These are phyloP conservation scores for Globisporangium paroecandrum DNA, from an alignment of 352 stramenopile species.

Conservation along the genomic window DNA sequence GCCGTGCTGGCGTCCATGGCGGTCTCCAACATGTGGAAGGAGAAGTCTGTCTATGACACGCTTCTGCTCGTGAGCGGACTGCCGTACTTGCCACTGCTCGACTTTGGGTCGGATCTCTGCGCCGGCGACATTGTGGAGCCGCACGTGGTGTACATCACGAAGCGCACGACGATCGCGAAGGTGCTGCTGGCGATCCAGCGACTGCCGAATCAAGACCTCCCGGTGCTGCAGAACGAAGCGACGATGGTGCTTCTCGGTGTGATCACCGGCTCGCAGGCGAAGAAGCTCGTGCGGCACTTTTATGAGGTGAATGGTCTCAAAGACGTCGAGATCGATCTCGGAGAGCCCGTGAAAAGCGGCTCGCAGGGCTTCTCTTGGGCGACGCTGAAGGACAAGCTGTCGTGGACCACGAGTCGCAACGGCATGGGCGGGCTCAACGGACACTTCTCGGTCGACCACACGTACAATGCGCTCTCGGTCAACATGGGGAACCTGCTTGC, in stretches of 20 bases:
- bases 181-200: conserved; percentile 73
- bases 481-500: conserved; percentile 21
- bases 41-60: conserved; percentile 86
- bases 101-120: conserved; percentile 56
- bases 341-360: conserved; percentile 44
- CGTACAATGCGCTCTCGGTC: conserved; percentile 56
- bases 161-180: conserved; percentile 63
- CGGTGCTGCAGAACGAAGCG: conserved; percentile 62
- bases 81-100: conserved; percentile 81
- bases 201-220: conserved; percentile 68
- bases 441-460: conserved; percentile 58
- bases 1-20: conserved; percentile 65
- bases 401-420: conserved; percentile 26
- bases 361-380: conserved; percentile 47
- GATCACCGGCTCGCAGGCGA: conserved; percentile 51
- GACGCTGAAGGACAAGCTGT: conserved; percentile 59
- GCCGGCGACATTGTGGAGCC: conserved; percentile 71
- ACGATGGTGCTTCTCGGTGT: conserved; percentile 70
- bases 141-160: conserved; percentile 69
- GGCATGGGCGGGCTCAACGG: conserved; percentile 63
- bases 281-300: conserved; percentile 57
- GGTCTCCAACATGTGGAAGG: conserved; percentile 53
- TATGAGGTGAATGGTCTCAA: conserved; percentile 49
- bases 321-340: conserved; percentile 70
- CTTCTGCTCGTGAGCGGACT: conserved; percentile 65